These are phyloP conservation scores for Puya raimondii DNA, from an alignment of 176 grass and related monocot species.

Conservation along the genomic window DNA sequence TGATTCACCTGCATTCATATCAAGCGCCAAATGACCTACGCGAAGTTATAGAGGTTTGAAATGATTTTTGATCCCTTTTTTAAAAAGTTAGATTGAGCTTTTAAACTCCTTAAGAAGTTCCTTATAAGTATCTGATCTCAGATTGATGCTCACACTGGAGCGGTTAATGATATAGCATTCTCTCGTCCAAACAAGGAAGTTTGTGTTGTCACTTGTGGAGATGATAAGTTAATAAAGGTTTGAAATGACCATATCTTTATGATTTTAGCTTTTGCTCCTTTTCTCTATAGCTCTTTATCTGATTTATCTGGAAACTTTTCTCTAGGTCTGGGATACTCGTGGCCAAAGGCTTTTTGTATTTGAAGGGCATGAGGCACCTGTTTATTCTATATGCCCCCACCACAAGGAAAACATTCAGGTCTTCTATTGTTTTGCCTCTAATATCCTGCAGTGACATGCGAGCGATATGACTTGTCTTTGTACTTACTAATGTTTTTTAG, in stretches of 20 bases:
- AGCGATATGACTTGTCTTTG: neutral
- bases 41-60: constrained; percentile 61
- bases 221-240: constrained; percentile 96
- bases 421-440: constrained; percentile 3
- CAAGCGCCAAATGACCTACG: constrained; percentile 68
- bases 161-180: constrained; percentile 97
- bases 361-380: constrained; percentile 92
- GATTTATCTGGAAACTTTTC: constrained; percentile 1
- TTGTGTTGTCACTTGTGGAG: constrained; percentile 92
- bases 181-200: constrained; percentile 70
- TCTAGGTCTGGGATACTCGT: constrained; percentile 88
- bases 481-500: too few species aligned
- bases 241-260: constrained; percentile 15
- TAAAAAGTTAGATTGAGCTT: constrained; percentile 2
- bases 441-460: neutral
- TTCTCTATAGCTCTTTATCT: constrained; percentile 20
- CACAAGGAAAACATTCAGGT: constrained; percentile 97
- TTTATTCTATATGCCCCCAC: constrained; percentile 89
- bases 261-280: neutral
- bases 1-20: constrained; percentile 84
- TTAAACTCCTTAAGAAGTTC: neutral
- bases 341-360: constrained; percentile 62
- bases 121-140: constrained; percentile 27
- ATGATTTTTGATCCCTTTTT: constrained; percentile 12
- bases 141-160: constrained; percentile 93